Percentiles rank a stretch among this genome's conserved stretches.
These are phyloP conservation scores for Backusella tarrabulga DNA, from an alignment of 192 early-diverging fungal genomes.

Conservation along the genomic window DNA sequence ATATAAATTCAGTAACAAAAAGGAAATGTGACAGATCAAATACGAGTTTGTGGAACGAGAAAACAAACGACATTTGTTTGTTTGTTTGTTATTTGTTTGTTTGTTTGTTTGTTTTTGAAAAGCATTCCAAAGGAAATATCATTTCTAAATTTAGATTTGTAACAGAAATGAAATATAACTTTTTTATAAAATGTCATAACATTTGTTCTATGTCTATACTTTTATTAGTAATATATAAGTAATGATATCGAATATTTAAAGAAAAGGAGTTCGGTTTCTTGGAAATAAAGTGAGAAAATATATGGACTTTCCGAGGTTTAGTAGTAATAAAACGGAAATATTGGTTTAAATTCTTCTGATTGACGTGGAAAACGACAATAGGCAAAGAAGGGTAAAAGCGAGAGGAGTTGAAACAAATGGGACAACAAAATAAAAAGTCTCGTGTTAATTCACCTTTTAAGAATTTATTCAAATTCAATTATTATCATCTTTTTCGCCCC, in stretches of 20 bases:
- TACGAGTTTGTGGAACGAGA: too few relatives aligned
- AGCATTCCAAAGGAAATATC: not conserved
- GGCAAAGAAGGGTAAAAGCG: not conserved
- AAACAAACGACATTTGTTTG: not conserved
- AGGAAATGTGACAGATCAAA: too few relatives aligned
- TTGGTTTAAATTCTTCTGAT: not conserved
- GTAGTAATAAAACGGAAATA: not conserved
- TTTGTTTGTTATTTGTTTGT: not conserved
- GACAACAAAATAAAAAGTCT: slow-evolving; percentile 8
- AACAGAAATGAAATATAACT: not conserved
- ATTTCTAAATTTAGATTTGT: not conserved
- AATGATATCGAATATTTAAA: not conserved
- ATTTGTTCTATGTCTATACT: not conserved
- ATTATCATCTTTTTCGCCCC: not conserved
- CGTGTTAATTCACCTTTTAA: slow-evolving; percentile 7
- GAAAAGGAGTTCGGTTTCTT: not conserved
- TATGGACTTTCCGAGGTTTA: not conserved
- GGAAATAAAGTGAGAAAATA: not conserved
- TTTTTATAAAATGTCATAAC: too few relatives aligned
- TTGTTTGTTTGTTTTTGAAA: not conserved
- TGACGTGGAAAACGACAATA: not conserved
- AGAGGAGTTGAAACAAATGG: slow-evolving; percentile 7
- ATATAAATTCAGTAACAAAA: too few relatives aligned
- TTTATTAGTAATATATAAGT: not conserved
- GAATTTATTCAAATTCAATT: slow-evolving; percentile 9